Base-by-base conservation (phyloP, 139 green algal species). In the Volvox reticuliferus region DNA sequence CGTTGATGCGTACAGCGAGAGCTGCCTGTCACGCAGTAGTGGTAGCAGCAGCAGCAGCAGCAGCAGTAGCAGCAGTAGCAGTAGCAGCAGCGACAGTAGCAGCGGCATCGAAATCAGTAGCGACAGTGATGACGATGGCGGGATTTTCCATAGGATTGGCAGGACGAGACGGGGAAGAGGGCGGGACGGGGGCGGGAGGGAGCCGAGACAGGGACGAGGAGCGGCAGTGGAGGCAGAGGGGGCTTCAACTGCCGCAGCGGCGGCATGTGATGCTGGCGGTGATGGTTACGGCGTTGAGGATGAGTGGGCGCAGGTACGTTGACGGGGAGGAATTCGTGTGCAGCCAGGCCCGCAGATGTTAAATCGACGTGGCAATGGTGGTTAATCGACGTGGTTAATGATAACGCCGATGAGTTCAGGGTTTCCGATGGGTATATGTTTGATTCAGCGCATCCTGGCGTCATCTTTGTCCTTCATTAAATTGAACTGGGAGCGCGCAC, bases 291-390 rank as follows among this genome's bases (percentile, higher is more conserved):
- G 44, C 28, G 26, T 3, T 84, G 78, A 50, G 78, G 44, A 71
- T 24, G 79, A 86, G 26, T 86, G 79, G 79, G 79, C 50, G 24
- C 50, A 86, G 79, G 79, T 86, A 30, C 36, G 78, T 19, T 73
- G 12, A 55, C 44, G 44, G 44, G 44, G 44, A 55, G 5, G 44
- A 55, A 55, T 55, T 55, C 44, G 5, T 55, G 44, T 55, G 44
- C 44, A 55, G 9, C 44, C 44, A 55, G 9, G 44, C 9, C 44
- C 44, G 44, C 44, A 55, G 44, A 55, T 5, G 5, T 9, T 55
- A 9, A 55, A n/a, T n/a, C n/a, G n/a, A n/a, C n/a, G 44, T 55
- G 44, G 44, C 9, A 55, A 9, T 55, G 9, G 44, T 9, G 5
- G 44, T 9, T 9, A 9, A n/a, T n/a, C n/a, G n/a, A n/a, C n/a